Evolutionary conservation across 345 rosid genomes (phyloP).

Genomic region (Draba incana): DNA sequence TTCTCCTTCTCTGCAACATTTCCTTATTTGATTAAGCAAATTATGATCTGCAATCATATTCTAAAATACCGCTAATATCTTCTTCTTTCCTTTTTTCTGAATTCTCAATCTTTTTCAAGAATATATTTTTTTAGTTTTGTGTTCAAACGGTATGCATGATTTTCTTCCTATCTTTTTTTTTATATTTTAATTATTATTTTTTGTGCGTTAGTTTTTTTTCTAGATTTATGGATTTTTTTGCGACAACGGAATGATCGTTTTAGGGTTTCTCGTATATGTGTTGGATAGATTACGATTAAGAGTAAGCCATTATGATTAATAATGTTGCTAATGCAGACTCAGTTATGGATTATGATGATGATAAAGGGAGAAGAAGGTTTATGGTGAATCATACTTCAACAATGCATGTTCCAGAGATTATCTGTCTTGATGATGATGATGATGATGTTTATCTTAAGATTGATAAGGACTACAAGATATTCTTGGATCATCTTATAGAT

Average conservation of each 20-base stretch:
- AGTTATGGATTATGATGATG: constrained; percentile 9
- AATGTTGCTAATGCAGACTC: constrained; percentile 19
- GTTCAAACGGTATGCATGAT: constrained; percentile 24
- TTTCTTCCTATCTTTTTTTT: not conserved
- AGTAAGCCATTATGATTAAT: not conserved
- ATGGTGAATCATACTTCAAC: constrained; percentile 13
- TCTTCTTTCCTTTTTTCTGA: constrained; percentile 14
- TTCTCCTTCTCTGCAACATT: not conserved
- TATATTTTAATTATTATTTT: not conserved
- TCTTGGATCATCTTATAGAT: constrained; percentile 30
- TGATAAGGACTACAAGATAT: constrained; percentile 26
- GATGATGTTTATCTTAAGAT: not conserved
- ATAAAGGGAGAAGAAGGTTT: constrained; percentile 1
- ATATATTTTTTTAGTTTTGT: not conserved
- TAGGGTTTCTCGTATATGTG: constrained; percentile 3
- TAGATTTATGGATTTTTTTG: not conserved
- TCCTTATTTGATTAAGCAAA: not conserved
- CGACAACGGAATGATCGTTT: not conserved
- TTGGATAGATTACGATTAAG: not conserved
- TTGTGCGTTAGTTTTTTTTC: not conserved
- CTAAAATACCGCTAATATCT: constrained; percentile 6
- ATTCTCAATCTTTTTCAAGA: not conserved
- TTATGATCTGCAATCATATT: constrained; percentile 20
- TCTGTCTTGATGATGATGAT: constrained; percentile 9
- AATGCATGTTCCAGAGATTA: constrained; percentile 11